These are phyloP conservation scores for Trametes polyzona DNA, from an alignment of 1,284 basidiomycete species.

Conservation along the genomic window DNA sequence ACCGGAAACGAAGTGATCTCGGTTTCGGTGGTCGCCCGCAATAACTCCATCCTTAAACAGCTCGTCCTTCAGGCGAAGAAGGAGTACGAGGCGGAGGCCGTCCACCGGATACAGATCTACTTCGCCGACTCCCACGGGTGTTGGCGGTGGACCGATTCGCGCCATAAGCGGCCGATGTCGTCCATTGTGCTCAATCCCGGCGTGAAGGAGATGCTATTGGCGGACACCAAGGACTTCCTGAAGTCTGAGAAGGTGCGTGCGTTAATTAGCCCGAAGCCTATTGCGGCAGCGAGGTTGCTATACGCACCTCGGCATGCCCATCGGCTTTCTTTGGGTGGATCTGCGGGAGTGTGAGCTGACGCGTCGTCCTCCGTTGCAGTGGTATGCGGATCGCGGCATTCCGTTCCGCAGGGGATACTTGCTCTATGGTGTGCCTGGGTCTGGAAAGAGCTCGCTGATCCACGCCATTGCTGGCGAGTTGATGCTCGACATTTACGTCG, in stretches of 20 bases:
- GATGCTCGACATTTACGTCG: constrained; percentile 79
- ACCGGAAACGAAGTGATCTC: constrained; percentile 72
- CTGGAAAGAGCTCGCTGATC: constrained; percentile 81
- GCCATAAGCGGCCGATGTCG: constrained; percentile 79
- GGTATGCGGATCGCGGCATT: constrained; percentile 62
- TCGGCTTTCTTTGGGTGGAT: not conserved
- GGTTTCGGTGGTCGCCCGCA: constrained; percentile 80
- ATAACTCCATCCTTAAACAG: constrained; percentile 80
- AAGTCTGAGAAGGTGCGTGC: constrained; percentile 70
- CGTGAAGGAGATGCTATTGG: constrained; percentile 82
- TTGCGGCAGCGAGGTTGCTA: not conserved
- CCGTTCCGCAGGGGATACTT: constrained; percentile 87
- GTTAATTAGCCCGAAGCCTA: not conserved
- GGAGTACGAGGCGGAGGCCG: constrained; percentile 81
- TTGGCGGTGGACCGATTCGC: constrained; percentile 83
- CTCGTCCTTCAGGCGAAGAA: constrained; percentile 86
- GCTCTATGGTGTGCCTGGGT: constrained; percentile 79
- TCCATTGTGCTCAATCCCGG: constrained; percentile 82
- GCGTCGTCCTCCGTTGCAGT: constrained; percentile 33
- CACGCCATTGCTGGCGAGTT: constrained; percentile 84
- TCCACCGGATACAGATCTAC: constrained; percentile 83
- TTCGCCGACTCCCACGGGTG: constrained; percentile 85
- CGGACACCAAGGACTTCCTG: constrained; percentile 81
- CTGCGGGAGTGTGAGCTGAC: constrained; percentile 23
- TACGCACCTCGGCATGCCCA: constrained; percentile 2